phyloP scores from a whole-genome alignment of 768 basidiomycete genomes.

The Agaricus bisporus region DNA sequence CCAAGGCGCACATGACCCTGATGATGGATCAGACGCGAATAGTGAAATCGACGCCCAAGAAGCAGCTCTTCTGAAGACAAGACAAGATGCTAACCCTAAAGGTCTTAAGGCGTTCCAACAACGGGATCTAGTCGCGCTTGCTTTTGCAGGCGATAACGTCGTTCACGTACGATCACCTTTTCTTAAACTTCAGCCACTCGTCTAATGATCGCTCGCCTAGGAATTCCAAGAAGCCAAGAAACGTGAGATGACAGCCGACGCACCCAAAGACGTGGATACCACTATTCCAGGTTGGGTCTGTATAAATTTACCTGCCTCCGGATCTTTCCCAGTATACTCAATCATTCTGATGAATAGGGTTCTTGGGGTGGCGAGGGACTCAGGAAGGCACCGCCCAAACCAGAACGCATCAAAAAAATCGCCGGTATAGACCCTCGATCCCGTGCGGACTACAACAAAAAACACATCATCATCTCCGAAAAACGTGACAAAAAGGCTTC shows the following conservation, averaged over 20 bases:
- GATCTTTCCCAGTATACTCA: neutral
- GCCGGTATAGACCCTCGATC: constrained; percentile 73
- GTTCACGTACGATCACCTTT: constrained; percentile 54
- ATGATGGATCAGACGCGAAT: constrained; percentile 44
- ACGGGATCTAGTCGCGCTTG: constrained; percentile 86
- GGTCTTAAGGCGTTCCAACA: constrained; percentile 74
- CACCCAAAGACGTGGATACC: constrained; percentile 81
- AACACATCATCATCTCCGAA: constrained; percentile 93
- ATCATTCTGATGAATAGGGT: constrained; percentile 47
- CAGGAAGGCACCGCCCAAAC: constrained; percentile 52
- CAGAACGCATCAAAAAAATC: constrained; percentile 72
- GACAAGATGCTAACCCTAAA: constrained; percentile 39
- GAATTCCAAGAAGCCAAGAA: constrained; percentile 84
- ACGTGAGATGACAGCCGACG: constrained; percentile 79
- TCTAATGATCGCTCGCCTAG: constrained; percentile 29
- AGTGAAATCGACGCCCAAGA: constrained; percentile 74
- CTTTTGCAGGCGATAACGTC: constrained; percentile 97
- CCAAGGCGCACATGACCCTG: constrained; percentile 27
- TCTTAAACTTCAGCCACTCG: neutral
- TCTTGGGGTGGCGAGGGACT: constrained; percentile 85
- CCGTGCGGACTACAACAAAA: constrained; percentile 80
- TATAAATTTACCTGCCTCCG: constrained; percentile 9
- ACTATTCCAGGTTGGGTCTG: constrained; percentile 94
- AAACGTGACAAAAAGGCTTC: constrained; percentile 90
- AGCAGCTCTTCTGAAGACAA: constrained; percentile 21